These are phyloP conservation scores for Podaxis sp. DNA, from an alignment of 768 basidiomycete genomes.

Conservation along the genomic window DNA sequence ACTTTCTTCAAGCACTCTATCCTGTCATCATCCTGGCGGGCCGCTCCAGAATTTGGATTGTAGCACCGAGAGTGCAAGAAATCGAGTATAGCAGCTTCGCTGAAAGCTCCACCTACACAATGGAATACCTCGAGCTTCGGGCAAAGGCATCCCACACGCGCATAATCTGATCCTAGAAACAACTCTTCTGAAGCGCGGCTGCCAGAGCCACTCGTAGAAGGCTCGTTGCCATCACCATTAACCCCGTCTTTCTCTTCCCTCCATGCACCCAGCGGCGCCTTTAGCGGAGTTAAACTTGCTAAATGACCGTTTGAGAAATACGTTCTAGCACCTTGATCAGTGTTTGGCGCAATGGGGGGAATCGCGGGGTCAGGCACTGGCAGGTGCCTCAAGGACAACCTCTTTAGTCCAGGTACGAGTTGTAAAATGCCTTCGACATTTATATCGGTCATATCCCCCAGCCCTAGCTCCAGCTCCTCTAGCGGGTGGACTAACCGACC, in stretches of 20 bases:
- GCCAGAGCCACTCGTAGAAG: background rate
- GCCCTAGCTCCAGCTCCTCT: background rate
- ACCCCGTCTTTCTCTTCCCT: background rate
- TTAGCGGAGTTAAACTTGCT: background rate
- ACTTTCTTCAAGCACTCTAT: background rate
- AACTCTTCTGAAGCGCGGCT: background rate
- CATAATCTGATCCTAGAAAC: no score
- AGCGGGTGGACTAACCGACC: background rate
- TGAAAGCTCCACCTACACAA: background rate
- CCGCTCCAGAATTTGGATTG: background rate
- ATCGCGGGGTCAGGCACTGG: no score
- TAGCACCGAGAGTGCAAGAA: background rate
- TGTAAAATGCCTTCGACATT: background rate
- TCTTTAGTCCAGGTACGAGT: background rate
- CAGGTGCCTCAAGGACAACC: background rate
- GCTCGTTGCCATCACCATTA: background rate
- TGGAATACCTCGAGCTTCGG: slow-evolving; percentile 5
- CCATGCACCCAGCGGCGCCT: background rate
- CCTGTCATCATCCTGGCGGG: background rate
- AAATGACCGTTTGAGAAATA: background rate
- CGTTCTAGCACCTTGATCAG: no score
- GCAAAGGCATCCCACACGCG: background rate
- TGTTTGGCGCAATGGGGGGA: no score
- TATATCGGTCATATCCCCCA: no score
- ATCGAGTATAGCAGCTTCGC: background rate